Evolutionary conservation across 2,329 filamentous ascomycete genomes (phyloP).

Genomic region (Sporothrix inflata): DNA sequence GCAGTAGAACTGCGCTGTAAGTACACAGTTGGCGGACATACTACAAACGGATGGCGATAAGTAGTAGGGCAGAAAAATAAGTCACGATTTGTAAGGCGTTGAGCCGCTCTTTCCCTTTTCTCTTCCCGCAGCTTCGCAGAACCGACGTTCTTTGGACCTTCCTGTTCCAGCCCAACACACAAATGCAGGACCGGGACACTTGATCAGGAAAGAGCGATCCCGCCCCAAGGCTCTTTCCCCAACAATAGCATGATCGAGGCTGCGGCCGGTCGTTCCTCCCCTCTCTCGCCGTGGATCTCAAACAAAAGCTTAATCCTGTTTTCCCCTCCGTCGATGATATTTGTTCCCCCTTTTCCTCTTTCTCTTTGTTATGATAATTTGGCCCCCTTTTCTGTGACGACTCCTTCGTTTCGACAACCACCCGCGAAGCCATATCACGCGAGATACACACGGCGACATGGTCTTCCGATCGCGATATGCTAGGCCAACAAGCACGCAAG

Average conservation of each 20-base stretch:
- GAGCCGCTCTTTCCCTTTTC: neutral
- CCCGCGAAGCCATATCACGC: neutral
- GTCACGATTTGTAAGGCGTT: slow-evolving; percentile 12
- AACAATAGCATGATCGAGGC: neutral
- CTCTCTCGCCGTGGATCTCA: slow-evolving; percentile 11
- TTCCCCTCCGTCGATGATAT: neutral
- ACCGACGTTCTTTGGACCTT: slow-evolving; percentile 20
- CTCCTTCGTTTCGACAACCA: neutral
- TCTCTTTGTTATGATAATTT: neutral
- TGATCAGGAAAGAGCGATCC: slow-evolving; percentile 25
- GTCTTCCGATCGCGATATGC: neutral
- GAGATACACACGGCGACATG: neutral
- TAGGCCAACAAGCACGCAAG: neutral
- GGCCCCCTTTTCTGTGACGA: neutral
- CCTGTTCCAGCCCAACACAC: slow-evolving; percentile 7
- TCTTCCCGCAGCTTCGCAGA: neutral
- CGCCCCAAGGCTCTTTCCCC: neutral
- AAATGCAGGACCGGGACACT: slow-evolving; percentile 12
- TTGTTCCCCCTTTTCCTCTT: neutral
- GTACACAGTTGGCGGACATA: neutral
- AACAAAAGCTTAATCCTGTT: slow-evolving; percentile 19
- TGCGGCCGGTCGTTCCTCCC: neutral
- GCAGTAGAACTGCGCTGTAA: neutral
- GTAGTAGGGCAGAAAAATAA: no score
- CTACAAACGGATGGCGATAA: neutral